These are phyloP conservation scores for Leccinellum rugosiceps DNA, from an alignment of 768 basidiomycete genomes.

Conservation along the genomic window DNA sequence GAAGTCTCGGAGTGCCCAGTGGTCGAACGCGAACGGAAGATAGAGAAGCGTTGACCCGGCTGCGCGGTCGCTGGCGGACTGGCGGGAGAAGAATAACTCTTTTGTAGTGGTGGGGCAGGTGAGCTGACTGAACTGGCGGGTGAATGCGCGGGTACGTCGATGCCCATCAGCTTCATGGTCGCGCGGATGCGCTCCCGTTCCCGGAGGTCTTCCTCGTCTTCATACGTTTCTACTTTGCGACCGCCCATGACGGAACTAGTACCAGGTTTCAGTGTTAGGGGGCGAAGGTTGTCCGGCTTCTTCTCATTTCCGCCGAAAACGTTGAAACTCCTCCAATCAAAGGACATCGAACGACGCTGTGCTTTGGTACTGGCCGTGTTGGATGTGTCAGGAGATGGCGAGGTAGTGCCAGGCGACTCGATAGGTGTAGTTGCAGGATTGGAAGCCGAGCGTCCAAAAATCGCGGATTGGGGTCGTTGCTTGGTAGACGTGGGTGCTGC, in stretches of 20 bases:
- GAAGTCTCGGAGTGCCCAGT: conserved; percentile 43
- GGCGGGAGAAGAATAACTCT: conserved; percentile 39
- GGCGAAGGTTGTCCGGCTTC: conserved; percentile 62
- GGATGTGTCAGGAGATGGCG: conserved; percentile 22
- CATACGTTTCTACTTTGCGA: conserved; percentile 79
- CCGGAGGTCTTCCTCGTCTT: conserved; percentile 88
- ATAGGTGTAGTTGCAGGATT: conserved; percentile 38
- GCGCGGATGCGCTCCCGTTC: conserved; percentile 87
- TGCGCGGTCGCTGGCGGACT: conserved; percentile 25
- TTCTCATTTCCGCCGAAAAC: conserved; percentile 62
- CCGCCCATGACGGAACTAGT: conserved; percentile 52
- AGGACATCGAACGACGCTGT: conserved; percentile 75
- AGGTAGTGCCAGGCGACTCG: conserved; percentile 20
- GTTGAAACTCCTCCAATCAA: conserved; percentile 81
- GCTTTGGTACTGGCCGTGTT: conserved; percentile 35
- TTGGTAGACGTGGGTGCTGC: conserved; percentile 30
- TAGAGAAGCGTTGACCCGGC: conserved; percentile 57
- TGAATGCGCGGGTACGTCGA: conserved; percentile 59
- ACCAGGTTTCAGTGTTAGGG: conserved; percentile 71
- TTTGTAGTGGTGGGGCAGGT: conserved; percentile 36
- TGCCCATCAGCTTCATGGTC: conserved; percentile 94
- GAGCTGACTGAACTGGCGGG: conserved; percentile 25
- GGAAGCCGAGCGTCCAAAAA: conserved; percentile 38
- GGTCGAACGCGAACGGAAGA: conserved; percentile 60
- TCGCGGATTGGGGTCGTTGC: conserved; percentile 60